These are phyloP conservation scores for cucumber (Cucumis sativus) DNA, from an alignment of 306 rosid genomes.

Conservation along the genomic window Cucumber_9930_V3 NC_026658.2:15861501-15862000, in stretches of 20 bases:
- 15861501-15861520: slow-evolving; percentile 95
- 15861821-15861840: not conserved
- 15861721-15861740: not conserved
- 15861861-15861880: not conserved
- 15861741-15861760: not conserved
- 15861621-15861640: slow-evolving; percentile 96
- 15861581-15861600: slow-evolving; percentile 70
- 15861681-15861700: not conserved
- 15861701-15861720: slow-evolving; percentile 7
- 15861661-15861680: slow-evolving; percentile 3
- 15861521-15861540: slow-evolving; percentile 96
- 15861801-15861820: not conserved
- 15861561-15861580: slow-evolving; percentile 76
- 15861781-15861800: not conserved
- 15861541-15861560: slow-evolving; percentile 90
- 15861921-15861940: not conserved
- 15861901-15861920: not conserved
- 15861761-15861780: not conserved
- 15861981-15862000: slow-evolving; percentile 2
- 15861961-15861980: not conserved
- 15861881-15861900: not conserved
- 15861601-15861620: slow-evolving; percentile 61
- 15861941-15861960: not conserved
- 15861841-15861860: not conserved
- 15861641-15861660: slow-evolving; percentile 51